phyloP scores from a whole-genome alignment of 148 eudicot species.

The Simmondsia chinensis region DNA sequence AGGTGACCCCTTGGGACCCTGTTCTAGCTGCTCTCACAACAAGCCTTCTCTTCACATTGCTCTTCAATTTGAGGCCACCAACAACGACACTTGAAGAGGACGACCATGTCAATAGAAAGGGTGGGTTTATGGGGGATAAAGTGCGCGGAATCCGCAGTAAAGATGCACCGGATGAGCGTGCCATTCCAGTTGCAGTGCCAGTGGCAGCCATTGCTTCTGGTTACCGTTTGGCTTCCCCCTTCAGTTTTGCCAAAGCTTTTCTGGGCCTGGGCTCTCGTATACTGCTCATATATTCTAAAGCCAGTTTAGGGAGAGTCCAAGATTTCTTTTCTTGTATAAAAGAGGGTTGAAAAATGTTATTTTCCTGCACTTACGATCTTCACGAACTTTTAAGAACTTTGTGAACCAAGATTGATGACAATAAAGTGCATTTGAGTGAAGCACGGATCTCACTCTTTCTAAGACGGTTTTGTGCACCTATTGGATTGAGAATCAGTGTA shows the following conservation, averaged over 20 bases:
- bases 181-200: neutral
- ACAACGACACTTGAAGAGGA: conserved; percentile 8
- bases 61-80: conserved; percentile 2
- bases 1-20: conserved; percentile 53
- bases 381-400: too few species aligned
- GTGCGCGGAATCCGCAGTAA: conserved; percentile 2
- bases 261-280: too few species aligned
- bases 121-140: conserved; percentile 3
- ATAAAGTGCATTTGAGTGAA: too few species aligned
- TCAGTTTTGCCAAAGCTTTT: neutral
- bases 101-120: conserved; percentile 10
- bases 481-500: too few species aligned
- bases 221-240: conserved; percentile 3
- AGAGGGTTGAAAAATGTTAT: too few species aligned
- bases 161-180: conserved; percentile 6
- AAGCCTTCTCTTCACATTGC: conserved; percentile 11
- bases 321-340: too few species aligned
- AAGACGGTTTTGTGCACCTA: too few species aligned
- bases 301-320: too few species aligned
- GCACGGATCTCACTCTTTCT: too few species aligned
- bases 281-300: neutral
- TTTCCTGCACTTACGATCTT: too few species aligned
- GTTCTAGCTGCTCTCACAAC: conserved; percentile 54
- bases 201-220: conserved; percentile 6
- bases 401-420: too few species aligned